Base-by-base conservation (phyloP, 371 early-diverging fungal species). In the Sporodiniella umbellata region DNA sequence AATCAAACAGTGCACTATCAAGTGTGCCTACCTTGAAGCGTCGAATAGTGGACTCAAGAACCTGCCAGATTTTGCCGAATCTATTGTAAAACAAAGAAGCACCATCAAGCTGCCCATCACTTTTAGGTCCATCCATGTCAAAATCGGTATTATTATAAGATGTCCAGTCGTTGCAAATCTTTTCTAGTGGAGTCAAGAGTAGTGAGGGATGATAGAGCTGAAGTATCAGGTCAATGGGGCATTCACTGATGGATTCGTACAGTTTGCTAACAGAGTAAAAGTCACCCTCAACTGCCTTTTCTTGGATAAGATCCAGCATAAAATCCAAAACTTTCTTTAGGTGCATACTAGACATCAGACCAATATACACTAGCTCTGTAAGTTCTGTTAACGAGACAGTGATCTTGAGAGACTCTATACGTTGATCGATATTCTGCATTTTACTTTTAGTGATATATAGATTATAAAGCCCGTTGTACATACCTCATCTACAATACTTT, bases 11-110 rank as follows among this genome's bases (percentile, higher is more conserved):
- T n/a, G n/a, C n/a, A n/a, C 30, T 28, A 7, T 28, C 30, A 28
- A 28, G 10, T 28, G n/a, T 6, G 45, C 52, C 55, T 60, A 66
- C 75, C 46, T 75, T 66, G 47, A 68, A 75, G 45, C 62, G 58
- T 26, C 53, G 48, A 10, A 68, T 47, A 0, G 66, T 53, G 21
- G 62, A 47, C 1, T 54, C 45, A 33, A 70, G 48, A 26, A 76
- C 48, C n/a, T 60, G 58, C 77, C 72, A 76, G 0, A 76, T 51
- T 25, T 62, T 68, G 3, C 77, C 71, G 46, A 64, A 76, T 25
- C 66, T 64, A 25, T 53, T 43, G 43, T 72, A 76, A 2, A 56
- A 44, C 19, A 47, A 47, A 8, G 61, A 64, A 8, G 67, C 53
- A 22, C 69, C 72, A 12, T 73, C 66, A n/a, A n/a, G n/a, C n/a